Conservation (phyloP, 495 filamentous ascomycete genomes). For the Talaromyces nanjingensis region DNA sequence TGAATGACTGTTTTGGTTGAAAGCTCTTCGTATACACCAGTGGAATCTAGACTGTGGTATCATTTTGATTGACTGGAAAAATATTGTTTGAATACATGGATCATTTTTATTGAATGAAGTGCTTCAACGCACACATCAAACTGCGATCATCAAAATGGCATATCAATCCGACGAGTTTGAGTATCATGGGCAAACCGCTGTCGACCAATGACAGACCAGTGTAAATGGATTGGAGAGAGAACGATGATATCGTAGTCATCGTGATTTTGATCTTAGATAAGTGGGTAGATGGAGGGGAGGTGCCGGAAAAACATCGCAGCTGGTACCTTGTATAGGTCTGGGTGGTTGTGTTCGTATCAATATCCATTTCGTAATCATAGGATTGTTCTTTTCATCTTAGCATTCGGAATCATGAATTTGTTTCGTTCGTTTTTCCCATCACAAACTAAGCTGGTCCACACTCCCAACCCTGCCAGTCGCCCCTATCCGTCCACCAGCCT, state of each 20-base stretch:
- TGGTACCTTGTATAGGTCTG: too few species aligned
- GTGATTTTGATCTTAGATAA: not conserved
- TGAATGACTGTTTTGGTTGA: too few species aligned
- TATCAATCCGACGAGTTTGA: too few species aligned
- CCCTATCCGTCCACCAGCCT: slow-evolving; percentile 41
- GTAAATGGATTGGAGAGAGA: not conserved
- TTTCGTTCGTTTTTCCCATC: slow-evolving; percentile 10
- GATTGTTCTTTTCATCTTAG: too few species aligned
- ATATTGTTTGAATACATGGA: not conserved
- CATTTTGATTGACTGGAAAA: not conserved
- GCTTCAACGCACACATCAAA: not conserved
- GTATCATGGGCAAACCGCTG: not conserved
- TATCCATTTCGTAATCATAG: too few species aligned
- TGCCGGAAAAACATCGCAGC: too few species aligned
- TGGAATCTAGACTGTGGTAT: not conserved
- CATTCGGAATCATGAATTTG: too few species aligned
- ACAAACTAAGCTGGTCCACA: slow-evolving; percentile 57
- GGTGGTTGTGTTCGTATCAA: too few species aligned
- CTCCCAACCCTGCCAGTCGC: slow-evolving; percentile 52
- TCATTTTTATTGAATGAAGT: not conserved
- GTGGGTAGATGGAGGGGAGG: not conserved
- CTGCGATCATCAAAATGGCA: not conserved
- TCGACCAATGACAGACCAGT: not conserved
- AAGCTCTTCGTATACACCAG: too few species aligned
- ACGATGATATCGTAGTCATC: not conserved